phyloP scores from a whole-genome alignment of 345 rosid genomes.

The Salix koriyanagi region DNA sequence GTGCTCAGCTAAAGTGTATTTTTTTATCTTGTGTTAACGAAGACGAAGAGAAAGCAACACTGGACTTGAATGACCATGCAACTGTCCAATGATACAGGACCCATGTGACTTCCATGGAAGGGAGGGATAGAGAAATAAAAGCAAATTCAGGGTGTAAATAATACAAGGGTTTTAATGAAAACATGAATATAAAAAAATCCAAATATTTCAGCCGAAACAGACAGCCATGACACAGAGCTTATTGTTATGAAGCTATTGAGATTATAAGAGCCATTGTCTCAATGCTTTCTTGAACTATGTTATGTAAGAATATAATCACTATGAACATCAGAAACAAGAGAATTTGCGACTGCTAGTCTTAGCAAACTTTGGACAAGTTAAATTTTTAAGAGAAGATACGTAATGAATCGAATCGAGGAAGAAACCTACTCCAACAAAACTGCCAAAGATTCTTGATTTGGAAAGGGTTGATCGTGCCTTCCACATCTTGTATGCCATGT shows the following conservation, averaged over 20 bases:
- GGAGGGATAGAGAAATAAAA: constrained; percentile 10
- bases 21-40: not conserved
- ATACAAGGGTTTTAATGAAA: constrained; percentile 16
- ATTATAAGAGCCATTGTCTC: not conserved
- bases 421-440: no score
- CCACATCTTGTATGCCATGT: constrained; percentile 14
- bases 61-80: constrained; percentile 20
- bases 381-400: no score
- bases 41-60: constrained; percentile 15
- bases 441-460: no score
- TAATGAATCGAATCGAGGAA: no score
- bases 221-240: no score
- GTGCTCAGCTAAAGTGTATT: constrained; percentile 9
- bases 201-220: no score
- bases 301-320: not conserved
- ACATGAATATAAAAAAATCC: not conserved
- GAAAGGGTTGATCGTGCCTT: no score
- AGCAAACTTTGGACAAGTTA: no score
- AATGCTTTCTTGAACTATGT: not conserved
- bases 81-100: constrained; percentile 40
- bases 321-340: not conserved
- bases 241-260: no score
- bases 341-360: not conserved
- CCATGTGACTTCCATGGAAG: constrained; percentile 58
- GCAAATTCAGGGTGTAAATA: constrained; percentile 24